Base-by-base conservation (phyloP, 176 grass and related monocot genomes). In the Eleusine indica region DNA sequence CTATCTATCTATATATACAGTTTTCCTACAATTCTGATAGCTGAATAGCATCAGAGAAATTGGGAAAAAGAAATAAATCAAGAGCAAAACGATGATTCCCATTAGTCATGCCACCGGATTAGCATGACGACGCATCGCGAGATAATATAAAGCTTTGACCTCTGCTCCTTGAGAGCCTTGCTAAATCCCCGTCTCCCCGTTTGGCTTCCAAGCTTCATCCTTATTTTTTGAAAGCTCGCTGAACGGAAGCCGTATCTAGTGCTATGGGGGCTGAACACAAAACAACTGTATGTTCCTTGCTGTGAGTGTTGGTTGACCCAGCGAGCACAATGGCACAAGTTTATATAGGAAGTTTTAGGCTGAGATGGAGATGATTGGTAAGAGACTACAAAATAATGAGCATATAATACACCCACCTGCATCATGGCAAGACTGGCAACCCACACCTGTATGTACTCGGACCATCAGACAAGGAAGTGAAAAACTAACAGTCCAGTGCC, bases 101-200 rank as follows among this genome's bases (percentile, higher is more conserved):
- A 3, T 86, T 58, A 89, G 78, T 92, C 87, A 48, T 92, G 87
- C 87, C 84, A 89, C 40, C 90, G 82, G 60, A 92, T 85, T 17
- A 92, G 84, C 80, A 87, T 87, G 29, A 89, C 71, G 22, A 87
- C 87, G 22, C 84, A 92, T 54, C 71, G 80, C 7, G 47, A 86
- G 63, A 92, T 92, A 48, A 92, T 87, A 68, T 84, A 84, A 43
- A 89, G 80, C 47, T 76, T 89, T 28, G 90, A 85, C 83, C 80
- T 89, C 56, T 92, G 80, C 64, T 92, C 83, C 37, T 86, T 86
- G 21, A 92, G 70, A 21, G 57, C 56, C 25, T 75, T 89, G 63
- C 53, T 77, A 76, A 92, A 79, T 62, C 86, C 90, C 17, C 80
- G 64, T 41, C 56, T 71, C 57, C 61, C 84, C 57, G 42, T 81